Evolutionary conservation across 225 moss, liverwort and hornwort species (phyloP), one percentile per base, ranked within the genome.

Genomic region (Antitrichia curtipendula): DNA sequence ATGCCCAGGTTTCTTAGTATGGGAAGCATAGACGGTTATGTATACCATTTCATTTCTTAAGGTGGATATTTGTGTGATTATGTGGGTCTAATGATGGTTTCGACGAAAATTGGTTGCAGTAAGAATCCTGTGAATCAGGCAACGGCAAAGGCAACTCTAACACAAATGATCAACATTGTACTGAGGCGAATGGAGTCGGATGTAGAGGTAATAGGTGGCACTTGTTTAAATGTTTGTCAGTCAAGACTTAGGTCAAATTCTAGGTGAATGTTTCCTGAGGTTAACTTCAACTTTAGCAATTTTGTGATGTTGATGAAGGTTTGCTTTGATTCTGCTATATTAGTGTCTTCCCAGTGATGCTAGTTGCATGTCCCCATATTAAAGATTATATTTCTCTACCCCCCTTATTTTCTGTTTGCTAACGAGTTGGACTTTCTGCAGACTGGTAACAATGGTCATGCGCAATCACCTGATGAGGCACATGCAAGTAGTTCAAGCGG

Each of bases 111-210:
- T 72, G 75, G 83, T 82, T 95, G 92, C 95, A 99, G 97, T 91
- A 99, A 99, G 87, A 96, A 94, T 85, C 86, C 94, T 84, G 94
- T 97, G 84, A 99, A 99, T 91, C 97, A 97, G 90, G 97, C 95
- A 85, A 99, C 97, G 52, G 97, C 99, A 17, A 97, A 99, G 87
- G 97, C 97, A 80, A 99, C 97, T 75, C 93, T 99, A 86, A 99
- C 97, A 50, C 97, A 99, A 89, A 97, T 99, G 97, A 96, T 99
- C 84, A 96, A 96, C 82, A 96, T 99, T 89, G 99, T 99, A 63
- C 92, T 97, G 54, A 95, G 97, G 92, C 93, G 95, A 81, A 99
- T 97, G 98, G 98, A 99, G 83, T 96, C 94, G 70, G 98, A 99
- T 90, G 89, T 91, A 28, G 94, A 99, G 95, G 96, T 96, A 40